phyloP scores from a whole-genome alignment of 139 green algal genomes.

The Closterium sp. region DNA sequence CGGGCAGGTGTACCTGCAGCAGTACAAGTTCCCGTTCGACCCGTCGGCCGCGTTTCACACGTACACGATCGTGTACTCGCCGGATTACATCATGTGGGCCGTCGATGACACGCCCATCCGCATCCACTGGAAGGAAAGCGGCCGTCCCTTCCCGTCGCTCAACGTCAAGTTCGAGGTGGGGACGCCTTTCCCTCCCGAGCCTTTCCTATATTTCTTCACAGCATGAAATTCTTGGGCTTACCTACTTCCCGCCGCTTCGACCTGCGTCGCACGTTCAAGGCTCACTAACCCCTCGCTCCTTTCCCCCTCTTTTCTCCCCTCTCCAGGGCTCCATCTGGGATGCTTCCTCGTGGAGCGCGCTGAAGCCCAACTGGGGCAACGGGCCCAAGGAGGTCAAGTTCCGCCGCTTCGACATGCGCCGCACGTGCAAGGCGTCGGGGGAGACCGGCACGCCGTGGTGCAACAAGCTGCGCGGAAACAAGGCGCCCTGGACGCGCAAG shows the following conservation, averaged over 20 bases:
- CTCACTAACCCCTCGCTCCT: no score
- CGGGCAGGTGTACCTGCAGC: not conserved
- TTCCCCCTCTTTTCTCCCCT: no score
- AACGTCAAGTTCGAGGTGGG: not conserved
- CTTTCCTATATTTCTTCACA: not conserved
- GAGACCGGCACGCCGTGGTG: not conserved
- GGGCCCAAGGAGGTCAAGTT: not conserved
- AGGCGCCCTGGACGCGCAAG: not conserved
- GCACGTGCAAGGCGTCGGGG: not conserved
- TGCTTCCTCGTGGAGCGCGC: not conserved
- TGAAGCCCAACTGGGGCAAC: not conserved
- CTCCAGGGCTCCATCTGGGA: not conserved
- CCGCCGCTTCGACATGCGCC: not conserved
- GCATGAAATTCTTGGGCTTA: not conserved
- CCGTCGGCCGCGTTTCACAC: not conserved
- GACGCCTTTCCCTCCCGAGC: not conserved
- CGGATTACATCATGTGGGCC: not conserved
- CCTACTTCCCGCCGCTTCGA: not conserved
- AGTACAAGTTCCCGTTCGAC: constrained; percentile 10
- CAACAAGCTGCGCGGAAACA: not conserved
- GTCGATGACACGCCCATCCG: not conserved
- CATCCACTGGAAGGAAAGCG: not conserved
- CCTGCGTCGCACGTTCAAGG: not conserved
- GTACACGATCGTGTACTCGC: not conserved
- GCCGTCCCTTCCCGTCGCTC: not conserved